A percentile compares a stretch with the other conserved stretches of the same genome.
phyloP scores from a whole-genome alignment of 768 basidiomycete species.

The Xerocomus potaroensis region DNA sequence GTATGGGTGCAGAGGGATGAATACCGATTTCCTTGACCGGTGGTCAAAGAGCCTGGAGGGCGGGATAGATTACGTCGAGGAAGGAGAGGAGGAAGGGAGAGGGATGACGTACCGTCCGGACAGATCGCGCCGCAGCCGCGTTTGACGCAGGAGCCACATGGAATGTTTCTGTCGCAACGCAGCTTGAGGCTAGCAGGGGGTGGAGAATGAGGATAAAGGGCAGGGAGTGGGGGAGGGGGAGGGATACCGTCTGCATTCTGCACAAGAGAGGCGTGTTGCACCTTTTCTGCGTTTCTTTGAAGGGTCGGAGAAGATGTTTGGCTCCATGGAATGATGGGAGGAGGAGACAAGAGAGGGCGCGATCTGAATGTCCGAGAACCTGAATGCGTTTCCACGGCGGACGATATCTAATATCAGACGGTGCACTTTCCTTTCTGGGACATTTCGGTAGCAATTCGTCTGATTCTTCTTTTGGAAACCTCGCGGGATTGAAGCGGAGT shows the following conservation, averaged over 20 bases:
- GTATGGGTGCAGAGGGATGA: constrained; percentile 8
- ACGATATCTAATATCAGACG: constrained; percentile 9
- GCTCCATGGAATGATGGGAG: constrained; percentile 20
- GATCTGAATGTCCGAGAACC: constrained; percentile 9
- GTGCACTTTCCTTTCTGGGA: constrained; percentile 21
- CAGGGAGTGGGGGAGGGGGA: not conserved
- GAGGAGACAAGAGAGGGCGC: constrained; percentile 6
- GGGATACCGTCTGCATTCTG: constrained; percentile 68
- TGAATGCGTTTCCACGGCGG: constrained; percentile 10
- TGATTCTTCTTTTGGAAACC: not conserved
- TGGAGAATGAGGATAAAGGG: too few species aligned
- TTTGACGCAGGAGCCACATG: constrained; percentile 79
- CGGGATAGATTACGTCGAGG: constrained; percentile 20
- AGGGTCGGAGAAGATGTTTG: constrained; percentile 27
- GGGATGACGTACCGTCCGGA: constrained; percentile 58
- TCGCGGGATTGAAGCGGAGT: constrained; percentile 27
- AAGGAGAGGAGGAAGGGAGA: constrained; percentile 7
- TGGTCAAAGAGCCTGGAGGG: constrained; percentile 67
- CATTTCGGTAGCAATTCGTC: constrained; percentile 13
- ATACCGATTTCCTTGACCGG: constrained; percentile 78
- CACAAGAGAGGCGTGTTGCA: constrained; percentile 73
- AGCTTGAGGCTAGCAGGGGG: constrained; percentile 25
- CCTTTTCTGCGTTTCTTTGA: constrained; percentile 63
- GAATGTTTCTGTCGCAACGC: constrained; percentile 67
- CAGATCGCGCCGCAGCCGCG: constrained; percentile 78